These are phyloP conservation scores for Coemansia sp. DNA, from an alignment of 371 early-diverging fungal genomes.

Conservation along the genomic window DNA sequence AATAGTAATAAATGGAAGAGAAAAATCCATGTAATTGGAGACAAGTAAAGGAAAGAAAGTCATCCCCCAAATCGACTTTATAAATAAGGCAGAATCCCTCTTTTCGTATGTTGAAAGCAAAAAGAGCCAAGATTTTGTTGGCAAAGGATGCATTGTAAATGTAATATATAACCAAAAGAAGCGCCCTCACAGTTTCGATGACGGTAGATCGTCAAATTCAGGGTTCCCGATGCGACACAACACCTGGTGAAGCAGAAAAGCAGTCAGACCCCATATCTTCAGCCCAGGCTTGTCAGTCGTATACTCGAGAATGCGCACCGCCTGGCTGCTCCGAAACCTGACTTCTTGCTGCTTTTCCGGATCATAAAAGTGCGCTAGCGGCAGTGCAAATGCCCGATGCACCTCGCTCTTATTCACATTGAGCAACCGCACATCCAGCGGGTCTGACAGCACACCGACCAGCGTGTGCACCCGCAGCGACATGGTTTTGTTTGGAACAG, in stretches of 20 bases:
- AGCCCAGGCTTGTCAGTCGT: constrained; percentile 57
- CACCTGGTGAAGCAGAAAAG: constrained; percentile 66
- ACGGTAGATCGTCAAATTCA: not conserved
- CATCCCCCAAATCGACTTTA: not conserved
- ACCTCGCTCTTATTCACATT: constrained; percentile 69
- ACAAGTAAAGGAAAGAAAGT: not conserved
- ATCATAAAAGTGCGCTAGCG: constrained; percentile 63
- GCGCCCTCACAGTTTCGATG: not conserved
- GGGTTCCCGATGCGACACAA: constrained; percentile 21
- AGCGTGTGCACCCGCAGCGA: constrained; percentile 73
- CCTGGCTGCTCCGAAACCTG: constrained; percentile 57
- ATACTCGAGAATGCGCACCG: constrained; percentile 64
- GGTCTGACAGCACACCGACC: constrained; percentile 60
- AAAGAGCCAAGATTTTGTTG: too few species aligned
- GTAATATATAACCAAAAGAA: too few species aligned
- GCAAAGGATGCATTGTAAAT: too few species aligned
- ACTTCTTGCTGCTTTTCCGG: constrained; percentile 52
- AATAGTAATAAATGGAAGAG: not conserved
- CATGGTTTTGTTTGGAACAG: constrained; percentile 65
- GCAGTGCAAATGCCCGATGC: constrained; percentile 65
- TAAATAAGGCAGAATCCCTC: too few species aligned
- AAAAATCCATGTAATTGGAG: not conserved
- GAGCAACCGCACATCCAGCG: constrained; percentile 49
- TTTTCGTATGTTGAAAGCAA: too few species aligned
- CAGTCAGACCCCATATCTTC: constrained; percentile 84